A percentile compares a stretch with the other conserved stretches of the same genome.
Conservation (phyloP, 2,329 filamentous ascomycete species). For the Didymella exigua region DNA sequence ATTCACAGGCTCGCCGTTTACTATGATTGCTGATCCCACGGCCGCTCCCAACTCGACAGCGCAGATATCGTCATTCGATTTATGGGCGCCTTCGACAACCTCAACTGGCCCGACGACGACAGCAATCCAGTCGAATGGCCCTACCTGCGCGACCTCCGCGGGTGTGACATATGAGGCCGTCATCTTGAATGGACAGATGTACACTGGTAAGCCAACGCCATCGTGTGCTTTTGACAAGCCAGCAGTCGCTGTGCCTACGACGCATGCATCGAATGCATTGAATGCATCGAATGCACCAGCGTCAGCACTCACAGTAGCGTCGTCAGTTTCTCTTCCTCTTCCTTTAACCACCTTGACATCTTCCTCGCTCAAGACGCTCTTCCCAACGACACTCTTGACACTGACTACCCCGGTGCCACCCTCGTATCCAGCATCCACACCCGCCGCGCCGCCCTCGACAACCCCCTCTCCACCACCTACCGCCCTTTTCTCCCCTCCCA, state of each 20-base stretch:
- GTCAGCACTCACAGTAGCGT: background rate
- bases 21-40: background rate
- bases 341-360: too few relatives aligned
- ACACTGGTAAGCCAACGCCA: background rate
- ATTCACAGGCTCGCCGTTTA: slow-evolving; percentile 3
- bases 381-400: too few relatives aligned
- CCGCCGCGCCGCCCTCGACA: background rate
- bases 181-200: background rate
- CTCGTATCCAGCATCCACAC: too few relatives aligned
- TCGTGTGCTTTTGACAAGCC: background rate
- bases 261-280: background rate
- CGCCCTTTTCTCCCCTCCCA: background rate
- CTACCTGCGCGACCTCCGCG: background rate
- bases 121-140: background rate
- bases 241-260: background rate
- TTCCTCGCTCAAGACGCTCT: too few relatives aligned
- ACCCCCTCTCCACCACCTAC: background rate
- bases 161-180: background rate
- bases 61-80: background rate
- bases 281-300: background rate
- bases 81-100: background rate
- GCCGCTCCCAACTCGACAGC: background rate
- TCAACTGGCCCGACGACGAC: background rate
- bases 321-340: too few relatives aligned
- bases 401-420: too few relatives aligned